Percentiles rank a stretch among this genome's conserved stretches.
phyloP scores from a whole-genome alignment of 495 filamentous ascomycete genomes.

The Talaromyces nanjingensis region DNA sequence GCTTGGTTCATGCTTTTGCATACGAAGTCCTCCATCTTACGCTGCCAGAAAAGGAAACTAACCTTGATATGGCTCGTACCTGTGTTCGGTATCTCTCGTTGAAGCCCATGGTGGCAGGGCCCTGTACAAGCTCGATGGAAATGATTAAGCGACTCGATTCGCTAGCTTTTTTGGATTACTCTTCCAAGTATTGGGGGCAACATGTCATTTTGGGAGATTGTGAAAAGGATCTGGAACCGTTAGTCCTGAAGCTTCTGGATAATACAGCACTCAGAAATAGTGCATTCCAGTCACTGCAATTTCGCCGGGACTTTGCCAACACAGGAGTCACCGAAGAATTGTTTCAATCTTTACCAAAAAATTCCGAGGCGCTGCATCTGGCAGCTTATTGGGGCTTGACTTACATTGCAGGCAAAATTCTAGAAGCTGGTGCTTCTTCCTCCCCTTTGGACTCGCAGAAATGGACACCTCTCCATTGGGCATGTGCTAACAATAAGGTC shows the following conservation, averaged over 20 bases:
- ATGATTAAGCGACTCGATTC: no score
- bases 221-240: background rate
- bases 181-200: no score
- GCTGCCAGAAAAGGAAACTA: no score
- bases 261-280: background rate
- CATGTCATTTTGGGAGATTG: no score
- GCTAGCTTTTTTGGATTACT: no score
- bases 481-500: background rate
- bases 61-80: no score
- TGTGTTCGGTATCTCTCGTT: no score
- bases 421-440: background rate
- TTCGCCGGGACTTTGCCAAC: background rate
- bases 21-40: no score
- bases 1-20: no score
- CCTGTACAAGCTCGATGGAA: no score
- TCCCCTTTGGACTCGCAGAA: background rate
- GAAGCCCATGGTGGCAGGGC: no score
- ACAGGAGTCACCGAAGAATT: background rate
- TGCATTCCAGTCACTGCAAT: background rate
- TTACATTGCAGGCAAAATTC: background rate
- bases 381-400: background rate
- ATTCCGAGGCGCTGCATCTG: background rate
- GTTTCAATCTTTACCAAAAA: background rate
- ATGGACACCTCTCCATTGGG: background rate
- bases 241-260: background rate